Conservation (phyloP, 169 alveolate species). For the Plasmodium chabaudi region DNA sequence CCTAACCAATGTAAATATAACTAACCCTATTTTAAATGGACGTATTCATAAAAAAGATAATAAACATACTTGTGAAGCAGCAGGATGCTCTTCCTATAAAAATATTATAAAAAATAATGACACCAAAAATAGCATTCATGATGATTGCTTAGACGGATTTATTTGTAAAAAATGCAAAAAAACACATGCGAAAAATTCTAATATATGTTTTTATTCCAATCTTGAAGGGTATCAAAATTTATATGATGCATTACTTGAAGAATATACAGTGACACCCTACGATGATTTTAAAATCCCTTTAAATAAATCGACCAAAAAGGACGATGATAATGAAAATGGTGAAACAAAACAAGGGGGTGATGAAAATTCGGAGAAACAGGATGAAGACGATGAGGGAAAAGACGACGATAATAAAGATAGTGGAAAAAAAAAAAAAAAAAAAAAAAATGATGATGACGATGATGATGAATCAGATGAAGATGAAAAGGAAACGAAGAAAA, state of each 20-base stretch:
- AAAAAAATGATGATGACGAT: neutral
- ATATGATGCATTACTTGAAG: slow-evolving; percentile 67
- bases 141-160: slow-evolving; percentile 53
- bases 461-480: slow-evolving; percentile 24
- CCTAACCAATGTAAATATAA: no score
- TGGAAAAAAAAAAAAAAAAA: neutral
- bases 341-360: neutral
- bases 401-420: neutral
- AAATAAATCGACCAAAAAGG: slow-evolving; percentile 12
- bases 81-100: slow-evolving; percentile 71
- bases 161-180: slow-evolving; percentile 63
- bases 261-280: slow-evolving; percentile 22
- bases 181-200: slow-evolving; percentile 60
- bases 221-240: slow-evolving; percentile 52
- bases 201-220: slow-evolving; percentile 68
- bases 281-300: slow-evolving; percentile 47
- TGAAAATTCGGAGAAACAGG: slow-evolving; percentile 2
- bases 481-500: neutral
- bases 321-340: neutral
- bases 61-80: slow-evolving; percentile 58
- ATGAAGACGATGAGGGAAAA: neutral
- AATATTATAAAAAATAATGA: slow-evolving; percentile 21
- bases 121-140: neutral
- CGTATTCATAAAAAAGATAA: neutral
- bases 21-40: no score